Evolutionary conservation across 345 rosid genomes (phyloP), one percentile per base, ranked within the genome.

Genomic region (Populus pruinosa): DNA sequence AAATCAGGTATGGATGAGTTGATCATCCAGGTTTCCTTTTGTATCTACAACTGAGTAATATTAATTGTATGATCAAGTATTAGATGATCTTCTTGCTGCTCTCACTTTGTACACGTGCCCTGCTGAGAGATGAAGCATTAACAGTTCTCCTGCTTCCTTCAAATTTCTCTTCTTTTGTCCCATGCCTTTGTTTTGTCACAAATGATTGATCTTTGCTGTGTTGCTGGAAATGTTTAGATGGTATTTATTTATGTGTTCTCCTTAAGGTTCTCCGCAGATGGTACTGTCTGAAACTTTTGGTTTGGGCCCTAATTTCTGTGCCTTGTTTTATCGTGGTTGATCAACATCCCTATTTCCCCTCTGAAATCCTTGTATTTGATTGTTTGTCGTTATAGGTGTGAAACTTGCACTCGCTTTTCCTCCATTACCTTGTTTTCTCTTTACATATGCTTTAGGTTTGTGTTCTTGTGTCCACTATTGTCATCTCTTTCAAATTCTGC

Each of bases 1-100:
- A 93, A 87, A 82, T 85, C 92, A 85, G 99, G 99, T 96, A 86
- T 83, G 83, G n/a, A 39, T 41, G 25, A 11, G 61, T 59, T 59
- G 35, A 53, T 68, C 35, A 14, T 17, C 29, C 25, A 14, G 14
- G 36, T 72, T 29, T 63, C n/a, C 18, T 55, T 67, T 50, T 16
- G 23, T 39, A 67, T 49, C 41, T 23, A 16, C 49, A 17, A 59
- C 44, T 67, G 50, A 59, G 29, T 53, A 35, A 65, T 4, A 27
- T 59, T 59, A 61, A 65, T 29, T 36, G 50, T 23, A 13, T 23
- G 20, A 44, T 76, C 7, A 66, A 43, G 67, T 62, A 14, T 44
- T 27, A 21, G 6, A 12, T 12, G 12, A 31, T 67, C 67, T 53
- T 76, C 50, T 9, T 33, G 11, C 68, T 29, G 39, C 44, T 16